A percentile compares a stretch with the other conserved stretches of the same genome.
Conservation (phyloP, 176 grass and related monocot species). For the Melocanna baccifera region DNA sequence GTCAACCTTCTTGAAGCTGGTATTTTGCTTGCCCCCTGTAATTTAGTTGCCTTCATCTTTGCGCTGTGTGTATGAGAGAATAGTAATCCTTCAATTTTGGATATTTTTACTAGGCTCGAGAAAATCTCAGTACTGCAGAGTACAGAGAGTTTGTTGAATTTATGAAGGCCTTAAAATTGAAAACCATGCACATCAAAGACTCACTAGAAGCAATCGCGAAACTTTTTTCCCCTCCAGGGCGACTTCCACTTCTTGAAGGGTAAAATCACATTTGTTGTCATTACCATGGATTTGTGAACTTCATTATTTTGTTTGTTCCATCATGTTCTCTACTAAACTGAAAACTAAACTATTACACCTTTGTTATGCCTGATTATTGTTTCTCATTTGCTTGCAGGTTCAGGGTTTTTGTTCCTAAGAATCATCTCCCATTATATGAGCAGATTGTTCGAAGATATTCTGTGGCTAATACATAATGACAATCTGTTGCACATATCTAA, state of each 20-base stretch:
- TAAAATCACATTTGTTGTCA: constrained; percentile 39
- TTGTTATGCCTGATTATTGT: constrained; percentile 36
- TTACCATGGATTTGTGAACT: background rate
- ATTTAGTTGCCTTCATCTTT: constrained; percentile 8
- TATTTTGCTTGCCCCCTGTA: constrained; percentile 32
- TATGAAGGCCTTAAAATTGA: constrained; percentile 88
- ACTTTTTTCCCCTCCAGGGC: constrained; percentile 67
- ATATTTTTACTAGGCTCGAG: constrained; percentile 58
- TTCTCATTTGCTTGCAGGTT: constrained; percentile 57
- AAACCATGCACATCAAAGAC: constrained; percentile 57
- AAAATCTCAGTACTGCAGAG: constrained; percentile 64
- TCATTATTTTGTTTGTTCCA: background rate
- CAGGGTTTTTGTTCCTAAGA: constrained; percentile 84
- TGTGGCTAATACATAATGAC: constrained; percentile 39
- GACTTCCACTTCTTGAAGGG: constrained; percentile 73
- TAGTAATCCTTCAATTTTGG: constrained; percentile 9
- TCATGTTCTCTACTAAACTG: constrained; percentile 1
- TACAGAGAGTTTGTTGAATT: constrained; percentile 84
- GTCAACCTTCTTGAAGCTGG: constrained; percentile 67
- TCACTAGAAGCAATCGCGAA: constrained; percentile 80
- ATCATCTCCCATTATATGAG: constrained; percentile 74
- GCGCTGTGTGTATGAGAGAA: constrained; percentile 1
- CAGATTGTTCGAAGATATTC: constrained; percentile 56
- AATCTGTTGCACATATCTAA: constrained; percentile 10
- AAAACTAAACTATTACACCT: constrained; percentile 6